Evolutionary conservation across 169 alveolate genomes (phyloP).

Genomic region (Plasmodium inui): DNA sequence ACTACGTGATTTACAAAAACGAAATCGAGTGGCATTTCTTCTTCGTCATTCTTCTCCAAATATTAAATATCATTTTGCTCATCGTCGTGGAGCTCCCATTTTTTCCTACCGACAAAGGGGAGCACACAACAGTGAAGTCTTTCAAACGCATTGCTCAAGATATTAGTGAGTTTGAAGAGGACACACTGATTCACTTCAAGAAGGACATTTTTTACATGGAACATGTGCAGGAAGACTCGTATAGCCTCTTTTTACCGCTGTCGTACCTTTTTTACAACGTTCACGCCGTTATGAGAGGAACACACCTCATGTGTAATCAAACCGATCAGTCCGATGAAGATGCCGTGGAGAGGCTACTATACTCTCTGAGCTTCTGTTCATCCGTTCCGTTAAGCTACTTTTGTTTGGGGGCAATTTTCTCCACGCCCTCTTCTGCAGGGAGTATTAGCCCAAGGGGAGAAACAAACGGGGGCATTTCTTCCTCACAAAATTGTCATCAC

Average conservation of each 20-base stretch:
- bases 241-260: conserved; percentile 24
- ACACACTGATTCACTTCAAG: background rate
- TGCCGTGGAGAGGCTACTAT: background rate
- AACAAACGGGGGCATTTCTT: background rate
- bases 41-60: conserved; percentile 33
- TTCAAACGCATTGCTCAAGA: background rate
- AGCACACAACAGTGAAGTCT: background rate
- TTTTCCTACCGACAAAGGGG: background rate
- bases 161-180: background rate
- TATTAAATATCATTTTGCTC: background rate
- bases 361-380: conserved; percentile 33
- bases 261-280: conserved; percentile 50
- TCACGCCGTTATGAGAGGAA: background rate
- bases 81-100: conserved; percentile 3
- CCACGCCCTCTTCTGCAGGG: background rate
- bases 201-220: conserved; percentile 22
- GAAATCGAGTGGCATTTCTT: conserved; percentile 8
- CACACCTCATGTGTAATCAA: background rate
- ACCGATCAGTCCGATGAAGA: background rate
- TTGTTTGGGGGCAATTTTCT: conserved; percentile 12
- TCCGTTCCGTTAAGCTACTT: conserved; percentile 18
- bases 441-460: background rate
- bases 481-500: background rate
- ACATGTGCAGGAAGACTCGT: conserved; percentile 20
- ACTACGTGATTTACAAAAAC: conserved; percentile 27